Conservation (phyloP, 768 basidiomycete species). For the Mycena latifolia region DNA sequence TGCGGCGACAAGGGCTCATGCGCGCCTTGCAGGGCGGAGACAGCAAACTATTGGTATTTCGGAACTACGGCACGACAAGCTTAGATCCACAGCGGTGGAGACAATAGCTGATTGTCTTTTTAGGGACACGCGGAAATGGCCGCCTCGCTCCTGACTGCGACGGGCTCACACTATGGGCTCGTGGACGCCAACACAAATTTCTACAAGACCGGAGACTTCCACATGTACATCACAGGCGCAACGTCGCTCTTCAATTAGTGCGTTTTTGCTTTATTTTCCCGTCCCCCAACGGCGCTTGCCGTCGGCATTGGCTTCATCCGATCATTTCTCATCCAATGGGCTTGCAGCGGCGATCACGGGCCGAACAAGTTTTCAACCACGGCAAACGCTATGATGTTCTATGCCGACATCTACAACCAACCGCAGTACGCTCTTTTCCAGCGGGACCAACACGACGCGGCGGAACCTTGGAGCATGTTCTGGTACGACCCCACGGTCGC, state of each 20-base stretch:
- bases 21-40: too few relatives aligned
- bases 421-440: slow-evolving; percentile 90
- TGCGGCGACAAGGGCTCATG: too few relatives aligned
- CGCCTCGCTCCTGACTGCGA: slow-evolving; percentile 85
- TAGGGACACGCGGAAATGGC: slow-evolving; percentile 94
- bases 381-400: slow-evolving; percentile 89
- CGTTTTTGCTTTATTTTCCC: not conserved
- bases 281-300: too few relatives aligned
- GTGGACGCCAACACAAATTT: slow-evolving; percentile 77
- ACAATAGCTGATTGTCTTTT: too few relatives aligned
- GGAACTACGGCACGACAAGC: slow-evolving; percentile 79
- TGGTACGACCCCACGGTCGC: slow-evolving; percentile 91
- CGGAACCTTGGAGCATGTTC: slow-evolving; percentile 89
- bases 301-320: too few relatives aligned
- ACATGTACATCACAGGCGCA: slow-evolving; percentile 89
- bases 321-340: too few relatives aligned
- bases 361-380: slow-evolving; percentile 97
- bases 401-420: slow-evolving; percentile 74
- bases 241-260: slow-evolving; percentile 83
- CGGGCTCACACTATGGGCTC: slow-evolving; percentile 86
- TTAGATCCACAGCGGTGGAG: too few relatives aligned
- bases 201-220: slow-evolving; percentile 82
- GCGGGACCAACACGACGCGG: slow-evolving; percentile 87
- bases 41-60: slow-evolving; percentile 95
- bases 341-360: slow-evolving; percentile 75